phyloP scores from a whole-genome alignment of 495 filamentous ascomycete species.

The Tricharina praecox region DNA sequence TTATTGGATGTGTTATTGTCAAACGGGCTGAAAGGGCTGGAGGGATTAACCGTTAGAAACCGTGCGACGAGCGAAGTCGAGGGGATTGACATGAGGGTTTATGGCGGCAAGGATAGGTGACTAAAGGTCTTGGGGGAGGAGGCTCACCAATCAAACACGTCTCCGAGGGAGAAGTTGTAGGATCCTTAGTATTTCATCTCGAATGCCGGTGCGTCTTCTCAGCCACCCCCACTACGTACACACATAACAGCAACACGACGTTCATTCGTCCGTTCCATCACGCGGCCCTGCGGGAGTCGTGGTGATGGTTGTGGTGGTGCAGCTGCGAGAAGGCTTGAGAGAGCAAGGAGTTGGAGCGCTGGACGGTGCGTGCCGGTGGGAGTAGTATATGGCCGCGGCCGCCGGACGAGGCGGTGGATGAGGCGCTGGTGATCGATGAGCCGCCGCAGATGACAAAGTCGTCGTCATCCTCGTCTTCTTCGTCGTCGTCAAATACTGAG shows the following conservation, averaged over 20 bases:
- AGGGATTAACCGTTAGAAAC: no score
- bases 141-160: no score
- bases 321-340: constrained; percentile 1
- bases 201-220: not conserved
- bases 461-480: constrained; percentile 1
- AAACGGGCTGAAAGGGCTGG: no score
- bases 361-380: not conserved
- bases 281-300: not conserved
- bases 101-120: no score
- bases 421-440: not conserved
- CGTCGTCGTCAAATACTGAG: not conserved
- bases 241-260: not conserved
- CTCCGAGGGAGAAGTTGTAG: no score
- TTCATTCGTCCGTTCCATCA: not conserved
- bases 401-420: not conserved
- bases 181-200: no score
- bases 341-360: constrained; percentile 1
- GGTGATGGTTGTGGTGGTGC: not conserved
- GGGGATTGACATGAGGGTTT: no score
- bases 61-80: no score
- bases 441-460: not conserved
- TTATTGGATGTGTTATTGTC: no score
- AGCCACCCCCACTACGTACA: not conserved
- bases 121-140: no score
- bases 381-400: not conserved